Evolutionary conservation across 805 yeast species (phyloP), one percentile per base, ranked within the genome.

Genomic region (Starmerella davenportii): DNA sequence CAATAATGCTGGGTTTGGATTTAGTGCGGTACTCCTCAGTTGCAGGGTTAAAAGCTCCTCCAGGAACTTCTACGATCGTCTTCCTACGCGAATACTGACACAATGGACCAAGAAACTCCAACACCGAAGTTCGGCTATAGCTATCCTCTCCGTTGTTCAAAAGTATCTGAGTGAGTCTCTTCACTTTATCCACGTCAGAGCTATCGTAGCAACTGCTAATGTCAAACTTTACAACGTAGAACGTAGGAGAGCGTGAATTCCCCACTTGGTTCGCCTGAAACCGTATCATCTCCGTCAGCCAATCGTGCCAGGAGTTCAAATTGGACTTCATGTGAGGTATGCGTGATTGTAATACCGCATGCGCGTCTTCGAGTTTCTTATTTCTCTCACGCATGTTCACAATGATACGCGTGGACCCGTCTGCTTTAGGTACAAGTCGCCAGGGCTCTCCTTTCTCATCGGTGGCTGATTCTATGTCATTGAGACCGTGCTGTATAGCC

Each of bases 181-280:
- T 35, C 4, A 45, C 35, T 16, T 36, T 45, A 1, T 31, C 39
- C 3, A 44, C 34, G 15, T 60, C 50, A 14, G 84, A 60, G 2
- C 73, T 68, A 50, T 87, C 95, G 53, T 72, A 85, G 40, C 94
- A 82, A 3, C 74, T 66, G 39, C 65, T 66, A 45, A 79, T 72
- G 53, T 85, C 96, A 54, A 81, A 78, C 47, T 79, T 80, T 20
- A 78, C 60, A 14, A 68, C 68, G 49, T 61, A 68, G 0, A 74
- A 44, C 11, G 28, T 25, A 5, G 32, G 32, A 7, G 15, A 7
- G 7, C 25, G 9, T 11, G 25, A 23, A 7, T 23, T 23, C 25
- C 25, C 17, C 39, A 3, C 5, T 0, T 64, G 45, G 0, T 24
- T 21, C 2, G 38, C 33, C 38, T 63, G 68, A 48, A 62, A 79